A percentile compares a stretch with the other conserved stretches of the same genome.
Conservation (phyloP, 2,329 filamentous ascomycete species). For the Aciculosporium take region DNA sequence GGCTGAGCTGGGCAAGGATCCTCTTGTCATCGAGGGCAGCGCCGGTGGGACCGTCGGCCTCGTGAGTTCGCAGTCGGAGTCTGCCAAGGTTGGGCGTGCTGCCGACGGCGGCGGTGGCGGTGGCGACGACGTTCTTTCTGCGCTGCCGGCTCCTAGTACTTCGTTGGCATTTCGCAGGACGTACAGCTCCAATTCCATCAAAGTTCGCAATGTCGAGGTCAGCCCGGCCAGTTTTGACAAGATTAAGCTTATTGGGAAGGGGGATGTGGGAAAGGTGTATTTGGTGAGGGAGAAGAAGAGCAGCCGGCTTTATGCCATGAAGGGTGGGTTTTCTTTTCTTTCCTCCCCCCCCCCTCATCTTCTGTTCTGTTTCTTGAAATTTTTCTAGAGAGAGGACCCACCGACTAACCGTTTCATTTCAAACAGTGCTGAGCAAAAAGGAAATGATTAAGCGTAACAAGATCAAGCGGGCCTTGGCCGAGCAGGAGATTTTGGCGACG, state of each 20-base stretch:
- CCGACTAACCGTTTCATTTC: neutral
- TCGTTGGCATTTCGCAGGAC: constrained; percentile 76
- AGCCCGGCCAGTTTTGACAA: constrained; percentile 95
- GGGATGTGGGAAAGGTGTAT: constrained; percentile 97
- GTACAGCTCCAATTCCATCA: constrained; percentile 98
- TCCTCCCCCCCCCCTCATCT: neutral
- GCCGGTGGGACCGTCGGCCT: constrained; percentile 19
- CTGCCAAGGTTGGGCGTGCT: constrained; percentile 20
- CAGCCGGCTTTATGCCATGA: constrained; percentile 91
- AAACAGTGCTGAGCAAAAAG: constrained; percentile 87
- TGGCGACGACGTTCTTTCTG: constrained; percentile 38
- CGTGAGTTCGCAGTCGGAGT: constrained; percentile 15
- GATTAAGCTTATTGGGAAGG: constrained; percentile 98
- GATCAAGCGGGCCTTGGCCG: constrained; percentile 93
- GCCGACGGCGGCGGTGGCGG: constrained; percentile 28
- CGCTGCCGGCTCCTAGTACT: constrained; percentile 52
- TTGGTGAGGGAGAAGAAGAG: constrained; percentile 97
- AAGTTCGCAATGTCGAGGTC: constrained; percentile 92
- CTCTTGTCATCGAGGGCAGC: constrained; percentile 38
- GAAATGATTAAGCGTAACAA: constrained; percentile 99
- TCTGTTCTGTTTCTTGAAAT: neutral
- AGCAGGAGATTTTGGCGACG: constrained; percentile 94
- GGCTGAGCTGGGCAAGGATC: constrained; percentile 75
- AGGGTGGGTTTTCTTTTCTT: constrained; percentile 46
- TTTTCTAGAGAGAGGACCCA: neutral